phyloP scores from a whole-genome alignment of 257 asterid genomes.

The Scutellaria barbata region DNA sequence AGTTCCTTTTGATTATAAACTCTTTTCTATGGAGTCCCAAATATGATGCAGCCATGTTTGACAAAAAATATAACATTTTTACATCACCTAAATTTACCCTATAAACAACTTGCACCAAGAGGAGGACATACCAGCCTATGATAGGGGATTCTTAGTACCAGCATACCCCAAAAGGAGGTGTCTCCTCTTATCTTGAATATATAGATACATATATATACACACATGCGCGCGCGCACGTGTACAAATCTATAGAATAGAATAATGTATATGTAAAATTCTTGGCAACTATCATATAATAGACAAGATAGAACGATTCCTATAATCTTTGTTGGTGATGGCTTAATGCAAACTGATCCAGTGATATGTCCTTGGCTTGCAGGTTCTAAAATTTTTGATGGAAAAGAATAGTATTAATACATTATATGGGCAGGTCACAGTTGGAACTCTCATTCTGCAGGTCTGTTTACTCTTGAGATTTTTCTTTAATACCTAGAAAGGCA shows the following conservation, averaged over 20 bases:
- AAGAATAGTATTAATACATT: constrained; percentile 64
- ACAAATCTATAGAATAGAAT: not conserved
- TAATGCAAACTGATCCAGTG: constrained; percentile 32
- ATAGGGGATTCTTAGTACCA: not conserved
- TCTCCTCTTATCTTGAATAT: not conserved
- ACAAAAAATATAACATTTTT: not conserved
- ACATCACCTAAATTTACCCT: too few relatives aligned
- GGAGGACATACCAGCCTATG: not conserved
- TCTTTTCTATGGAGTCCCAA: constrained; percentile 1
- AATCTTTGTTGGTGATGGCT: constrained; percentile 23
- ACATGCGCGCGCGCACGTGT: not conserved
- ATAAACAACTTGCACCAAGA: not conserved
- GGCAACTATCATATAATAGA: not conserved
- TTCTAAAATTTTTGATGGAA: constrained; percentile 84
- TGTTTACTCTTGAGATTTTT: constrained; percentile 30
- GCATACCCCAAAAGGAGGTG: not conserved
- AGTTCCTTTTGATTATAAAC: not conserved
- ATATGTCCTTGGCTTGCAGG: constrained; percentile 53
- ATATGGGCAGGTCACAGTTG: constrained; percentile 86
- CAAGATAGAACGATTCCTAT: constrained; percentile 1
- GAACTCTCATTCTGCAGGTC: constrained; percentile 84
- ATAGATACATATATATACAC: not conserved
- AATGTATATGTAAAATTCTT: not conserved
- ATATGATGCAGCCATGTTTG: constrained; percentile 3
- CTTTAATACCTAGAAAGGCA: constrained; percentile 15